These are phyloP conservation scores for Schizophyllum amplum DNA, from an alignment of 1,284 basidiomycete genomes.

Conservation along the genomic window DNA sequence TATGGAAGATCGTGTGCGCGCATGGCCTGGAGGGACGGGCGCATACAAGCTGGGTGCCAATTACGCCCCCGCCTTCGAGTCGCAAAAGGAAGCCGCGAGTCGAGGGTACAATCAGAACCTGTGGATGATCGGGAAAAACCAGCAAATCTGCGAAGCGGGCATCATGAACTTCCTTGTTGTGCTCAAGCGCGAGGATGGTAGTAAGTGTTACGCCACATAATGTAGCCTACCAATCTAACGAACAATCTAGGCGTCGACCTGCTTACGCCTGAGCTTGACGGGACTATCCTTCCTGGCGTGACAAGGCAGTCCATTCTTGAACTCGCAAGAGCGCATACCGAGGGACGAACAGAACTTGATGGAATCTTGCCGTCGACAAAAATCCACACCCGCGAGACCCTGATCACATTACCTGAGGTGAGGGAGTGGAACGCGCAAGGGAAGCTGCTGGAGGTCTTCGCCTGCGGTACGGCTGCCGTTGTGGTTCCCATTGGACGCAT, in stretches of 20 bases:
- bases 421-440: constrained; percentile 37
- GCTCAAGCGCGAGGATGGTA: constrained; percentile 39
- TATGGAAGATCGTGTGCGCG: constrained; percentile 58
- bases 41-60: constrained; percentile 61
- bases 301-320: constrained; percentile 68
- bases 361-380: constrained; percentile 28
- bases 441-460: constrained; percentile 60
- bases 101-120: constrained; percentile 58
- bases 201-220: constrained; percentile 16
- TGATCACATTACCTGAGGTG: constrained; percentile 59
- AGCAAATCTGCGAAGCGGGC: constrained; percentile 43
- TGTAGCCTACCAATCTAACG: background rate
- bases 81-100: constrained; percentile 53
- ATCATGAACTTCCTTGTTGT: constrained; percentile 70
- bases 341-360: constrained; percentile 26
- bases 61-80: constrained; percentile 62
- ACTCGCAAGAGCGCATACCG: constrained; percentile 44
- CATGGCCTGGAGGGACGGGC: constrained; percentile 80
- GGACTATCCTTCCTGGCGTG: constrained; percentile 66
- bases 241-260: constrained; percentile 45
- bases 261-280: constrained; percentile 70
- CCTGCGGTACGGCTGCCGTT: constrained; percentile 65
- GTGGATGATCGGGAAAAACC: constrained; percentile 31
- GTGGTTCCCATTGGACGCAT: constrained; percentile 53
- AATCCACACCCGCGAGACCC: constrained; percentile 50